A percentile compares a stretch with the other conserved stretches of the same genome.
These are phyloP conservation scores for Rhododendron vialii DNA, from an alignment of 148 eudicot species.

Conservation along the genomic window DNA sequence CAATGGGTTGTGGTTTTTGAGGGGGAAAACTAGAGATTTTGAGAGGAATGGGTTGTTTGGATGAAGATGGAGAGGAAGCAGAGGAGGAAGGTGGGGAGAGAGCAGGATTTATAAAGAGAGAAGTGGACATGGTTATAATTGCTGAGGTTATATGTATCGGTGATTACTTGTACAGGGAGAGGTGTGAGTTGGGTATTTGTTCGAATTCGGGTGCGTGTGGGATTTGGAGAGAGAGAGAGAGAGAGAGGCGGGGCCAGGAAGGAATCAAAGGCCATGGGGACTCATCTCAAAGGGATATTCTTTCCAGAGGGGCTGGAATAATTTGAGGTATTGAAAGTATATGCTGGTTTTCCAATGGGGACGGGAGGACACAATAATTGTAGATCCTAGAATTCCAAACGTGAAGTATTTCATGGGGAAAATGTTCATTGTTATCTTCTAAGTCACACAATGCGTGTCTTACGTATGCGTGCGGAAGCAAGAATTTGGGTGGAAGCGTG, in stretches of 20 bases:
- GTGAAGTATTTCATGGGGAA: not conserved
- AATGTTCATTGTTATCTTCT: too few relatives aligned
- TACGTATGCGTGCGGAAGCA: too few relatives aligned
- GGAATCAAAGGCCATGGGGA: not conserved
- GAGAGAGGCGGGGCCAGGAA: not conserved
- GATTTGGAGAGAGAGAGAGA: not conserved
- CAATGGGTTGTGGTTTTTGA: constrained; percentile 17
- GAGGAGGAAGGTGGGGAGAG: constrained; percentile 6
- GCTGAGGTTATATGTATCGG: not conserved
- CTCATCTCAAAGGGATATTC: not conserved
- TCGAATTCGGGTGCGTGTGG: not conserved
- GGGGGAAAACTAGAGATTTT: constrained; percentile 3
- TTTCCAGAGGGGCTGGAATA: not conserved
- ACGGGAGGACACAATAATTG: not conserved
- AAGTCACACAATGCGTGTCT: too few relatives aligned
- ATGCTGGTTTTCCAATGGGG: constrained; percentile 1
- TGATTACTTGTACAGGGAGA: constrained; percentile 1
- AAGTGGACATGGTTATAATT: not conserved
- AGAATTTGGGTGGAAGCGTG: not conserved
- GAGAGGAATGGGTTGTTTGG: not conserved
- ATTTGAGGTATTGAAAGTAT: constrained; percentile 3
- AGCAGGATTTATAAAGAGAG: not conserved
- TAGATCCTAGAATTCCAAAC: not conserved
- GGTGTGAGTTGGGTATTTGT: not conserved
- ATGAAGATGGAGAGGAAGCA: not conserved